Base-by-base conservation (phyloP, 306 rosid species). In the Pachyrhizus erosus region DNA sequence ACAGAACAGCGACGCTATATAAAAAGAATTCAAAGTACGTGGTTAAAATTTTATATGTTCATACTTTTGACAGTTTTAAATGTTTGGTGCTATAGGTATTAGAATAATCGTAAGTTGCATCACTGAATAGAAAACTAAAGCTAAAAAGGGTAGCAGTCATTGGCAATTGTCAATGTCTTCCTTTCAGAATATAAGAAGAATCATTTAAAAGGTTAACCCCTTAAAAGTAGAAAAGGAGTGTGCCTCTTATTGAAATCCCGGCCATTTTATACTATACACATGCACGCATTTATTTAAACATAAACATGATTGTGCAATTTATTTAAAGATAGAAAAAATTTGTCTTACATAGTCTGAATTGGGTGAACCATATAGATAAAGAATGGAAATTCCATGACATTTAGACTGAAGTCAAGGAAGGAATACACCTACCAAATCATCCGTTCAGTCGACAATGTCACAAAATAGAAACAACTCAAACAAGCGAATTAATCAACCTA, bases 321-420 rank as follows among this genome's bases (percentile, higher is more conserved):
- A 48, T 31, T 39, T 2, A 33, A 65, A 26, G 4, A 54, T 24
- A 5, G 18, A 49, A 15, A 73, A 34, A 62, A 26, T n/a, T n/a
- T 11, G 34, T 27, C 33, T 18, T 40, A 23, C 34, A 52, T 66
- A 33, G 21, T 34, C 57, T 23, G 26, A 58, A 60, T 24, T 39
- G n/a, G n/a, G 20, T 14, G n/a, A 24, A 24, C 13, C 43, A 57
- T 39, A 1, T 14, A 15, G 14, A 17, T 1, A 66, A 65, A 79
- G 43, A 51, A 54, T 48, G 33, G 27, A 67, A 43, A 75, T 40
- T 54, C 11, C 34, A 57, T 48, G 27, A 62, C 27, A 86, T 43
- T 70, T 26, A 67, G 43, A 75, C 77, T 82, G 77, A 83, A 76
- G 46, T 84, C 86, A 75, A 73, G 71, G 75, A 65, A 80, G 81